Percentiles rank a stretch among this genome's conserved stretches.
These are phyloP conservation scores for Coemansia sp. DNA, from an alignment of 192 early-diverging fungal genomes.

Conservation along the genomic window DNA sequence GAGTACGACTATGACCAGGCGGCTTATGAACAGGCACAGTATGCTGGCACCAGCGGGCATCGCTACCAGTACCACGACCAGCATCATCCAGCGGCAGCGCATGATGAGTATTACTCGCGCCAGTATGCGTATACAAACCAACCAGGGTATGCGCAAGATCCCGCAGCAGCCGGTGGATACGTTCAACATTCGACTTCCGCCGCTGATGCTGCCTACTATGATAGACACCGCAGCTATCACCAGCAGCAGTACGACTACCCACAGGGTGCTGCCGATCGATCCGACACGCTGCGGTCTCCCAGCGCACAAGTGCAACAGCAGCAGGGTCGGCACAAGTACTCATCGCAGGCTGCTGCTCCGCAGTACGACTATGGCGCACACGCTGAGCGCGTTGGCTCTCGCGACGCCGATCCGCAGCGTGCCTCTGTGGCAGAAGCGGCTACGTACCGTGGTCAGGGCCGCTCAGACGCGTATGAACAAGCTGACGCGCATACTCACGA, in stretches of 20 bases:
- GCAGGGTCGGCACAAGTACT: slow-evolving; percentile 21
- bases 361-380: slow-evolving; percentile 22
- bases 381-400: background rate
- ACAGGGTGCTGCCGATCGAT: slow-evolving; percentile 6
- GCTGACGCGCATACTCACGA: background rate
- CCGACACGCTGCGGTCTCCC: slow-evolving; percentile 13
- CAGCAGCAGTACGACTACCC: slow-evolving; percentile 23
- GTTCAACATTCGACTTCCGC: slow-evolving; percentile 6
- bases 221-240: slow-evolving; percentile 3
- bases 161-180: slow-evolving; percentile 3
- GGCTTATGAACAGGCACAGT: slow-evolving; percentile 18
- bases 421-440: background rate
- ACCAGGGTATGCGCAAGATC: background rate
- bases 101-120: slow-evolving; percentile 39
- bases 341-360: slow-evolving; percentile 5
- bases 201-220: slow-evolving; percentile 1
- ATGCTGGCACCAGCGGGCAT: slow-evolving; percentile 8
- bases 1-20: slow-evolving; percentile 35
- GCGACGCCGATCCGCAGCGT: slow-evolving; percentile 4
- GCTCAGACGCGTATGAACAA: slow-evolving; percentile 1
- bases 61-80: slow-evolving; percentile 19
- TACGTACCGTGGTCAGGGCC: background rate
- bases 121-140: slow-evolving; percentile 12
- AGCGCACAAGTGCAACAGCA: slow-evolving; percentile 18
- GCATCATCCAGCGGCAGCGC: slow-evolving; percentile 5